Conservation (phyloP, 1,284 basidiomycete genomes). For the Taiwanofungus camphoratus region DNA sequence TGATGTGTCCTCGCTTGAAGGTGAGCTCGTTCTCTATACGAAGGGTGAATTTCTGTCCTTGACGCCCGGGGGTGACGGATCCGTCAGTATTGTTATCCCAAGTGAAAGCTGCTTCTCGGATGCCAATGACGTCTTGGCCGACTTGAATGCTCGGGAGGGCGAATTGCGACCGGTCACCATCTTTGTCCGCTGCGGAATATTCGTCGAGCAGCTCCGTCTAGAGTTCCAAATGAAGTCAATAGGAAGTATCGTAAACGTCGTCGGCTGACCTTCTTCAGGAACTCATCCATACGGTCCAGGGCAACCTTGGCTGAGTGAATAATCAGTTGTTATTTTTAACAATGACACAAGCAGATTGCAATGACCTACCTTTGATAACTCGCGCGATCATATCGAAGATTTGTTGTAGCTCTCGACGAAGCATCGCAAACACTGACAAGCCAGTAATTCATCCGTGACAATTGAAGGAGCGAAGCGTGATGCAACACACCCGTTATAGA, state of each 20-base stretch:
- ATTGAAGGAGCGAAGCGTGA: neutral
- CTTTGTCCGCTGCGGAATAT: constrained; percentile 29
- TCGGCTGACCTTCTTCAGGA: constrained; percentile 35
- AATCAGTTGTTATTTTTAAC: constrained; percentile 21
- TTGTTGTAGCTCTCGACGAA: constrained; percentile 27
- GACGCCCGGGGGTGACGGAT: constrained; percentile 20
- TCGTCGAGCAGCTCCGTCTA: constrained; percentile 48
- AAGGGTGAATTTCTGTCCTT: constrained; percentile 40
- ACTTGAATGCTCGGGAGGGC: constrained; percentile 12
- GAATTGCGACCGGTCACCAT: constrained; percentile 5
- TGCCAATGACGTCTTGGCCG: constrained; percentile 30
- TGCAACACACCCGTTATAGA: constrained; percentile 29
- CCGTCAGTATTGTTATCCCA: constrained; percentile 31
- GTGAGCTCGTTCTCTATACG: constrained; percentile 44
- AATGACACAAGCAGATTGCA: constrained; percentile 20
- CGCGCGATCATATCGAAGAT: constrained; percentile 29
- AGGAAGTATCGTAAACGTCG: constrained; percentile 3
- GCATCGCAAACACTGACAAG: constrained; percentile 31
- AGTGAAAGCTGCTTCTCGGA: constrained; percentile 37
- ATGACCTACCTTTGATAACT: constrained; percentile 27
- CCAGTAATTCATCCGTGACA: neutral
- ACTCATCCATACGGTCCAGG: constrained; percentile 40
- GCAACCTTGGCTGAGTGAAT: constrained; percentile 38
- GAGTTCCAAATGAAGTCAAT: neutral
- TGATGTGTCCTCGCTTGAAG: constrained; percentile 54